A percentile compares a stretch with the other conserved stretches of the same genome.
phyloP scores from a whole-genome alignment of 306 rosid genomes.

The Ochetophila trinervis region DNA sequence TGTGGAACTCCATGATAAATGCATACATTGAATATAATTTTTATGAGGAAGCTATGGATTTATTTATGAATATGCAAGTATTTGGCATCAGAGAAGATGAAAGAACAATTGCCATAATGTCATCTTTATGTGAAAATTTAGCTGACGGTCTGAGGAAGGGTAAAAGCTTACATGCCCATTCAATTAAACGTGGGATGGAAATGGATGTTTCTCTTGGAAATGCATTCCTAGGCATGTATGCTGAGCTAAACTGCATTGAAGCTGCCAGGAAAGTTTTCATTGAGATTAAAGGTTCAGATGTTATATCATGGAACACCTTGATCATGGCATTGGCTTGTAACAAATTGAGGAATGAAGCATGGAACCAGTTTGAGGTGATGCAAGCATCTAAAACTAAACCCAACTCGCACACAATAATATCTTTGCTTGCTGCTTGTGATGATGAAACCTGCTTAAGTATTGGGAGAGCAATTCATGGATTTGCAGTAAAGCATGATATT shows the following conservation, averaged over 20 bases:
- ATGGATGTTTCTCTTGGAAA: conserved; percentile 37
- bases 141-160: conserved; percentile 28
- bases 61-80: conserved; percentile 29
- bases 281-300: conserved; percentile 27
- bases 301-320: conserved; percentile 44
- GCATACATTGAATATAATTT: conserved; percentile 23
- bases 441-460: conserved; percentile 23
- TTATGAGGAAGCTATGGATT: conserved; percentile 35
- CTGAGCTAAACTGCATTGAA: conserved; percentile 20
- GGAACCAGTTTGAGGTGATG: conserved; percentile 29
- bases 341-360: conserved; percentile 31
- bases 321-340: conserved; percentile 34
- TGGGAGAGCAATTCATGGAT: conserved; percentile 42
- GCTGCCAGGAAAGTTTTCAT: conserved; percentile 32
- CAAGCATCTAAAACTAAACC: conserved; percentile 26
- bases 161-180: conserved; percentile 40
- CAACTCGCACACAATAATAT: conserved; percentile 40
- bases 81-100: conserved; percentile 31
- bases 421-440: conserved; percentile 34
- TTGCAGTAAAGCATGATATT: conserved; percentile 33
- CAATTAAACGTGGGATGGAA: conserved; percentile 28
- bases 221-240: conserved; percentile 38
- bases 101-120: conserved; percentile 35
- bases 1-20: conserved; percentile 53
- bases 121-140: conserved; percentile 23